phyloP scores from a whole-genome alignment of 805 yeast genomes.

The Yamadazyma nakazawae region DNA sequence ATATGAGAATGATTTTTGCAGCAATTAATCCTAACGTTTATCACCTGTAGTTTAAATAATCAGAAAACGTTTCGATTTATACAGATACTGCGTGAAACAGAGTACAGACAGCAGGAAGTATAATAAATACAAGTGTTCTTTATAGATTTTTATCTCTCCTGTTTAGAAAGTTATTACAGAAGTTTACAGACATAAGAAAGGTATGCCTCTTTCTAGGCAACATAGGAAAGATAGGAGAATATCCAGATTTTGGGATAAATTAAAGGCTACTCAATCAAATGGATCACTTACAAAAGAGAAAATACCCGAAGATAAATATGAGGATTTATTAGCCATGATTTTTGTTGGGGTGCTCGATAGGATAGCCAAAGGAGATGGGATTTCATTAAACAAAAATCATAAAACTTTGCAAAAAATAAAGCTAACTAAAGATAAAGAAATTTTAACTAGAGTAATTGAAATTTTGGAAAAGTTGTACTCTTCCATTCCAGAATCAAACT shows the following conservation, averaged over 20 bases:
- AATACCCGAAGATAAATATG: neutral
- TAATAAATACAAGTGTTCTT: too few relatives aligned
- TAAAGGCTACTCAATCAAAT: neutral
- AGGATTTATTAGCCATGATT: neutral
- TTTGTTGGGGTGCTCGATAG: neutral
- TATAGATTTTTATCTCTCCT: too few relatives aligned
- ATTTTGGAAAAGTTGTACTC: neutral
- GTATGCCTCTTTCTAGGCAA: neutral
- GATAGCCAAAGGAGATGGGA: neutral
- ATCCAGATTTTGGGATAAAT: neutral
- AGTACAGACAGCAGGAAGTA: too few relatives aligned
- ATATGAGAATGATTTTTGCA: neutral
- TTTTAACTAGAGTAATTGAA: neutral
- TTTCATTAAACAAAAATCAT: neutral
- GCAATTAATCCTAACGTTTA: neutral
- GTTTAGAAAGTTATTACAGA: too few relatives aligned
- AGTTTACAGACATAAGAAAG: neutral
- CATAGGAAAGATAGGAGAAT: neutral
- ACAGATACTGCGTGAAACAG: too few relatives aligned
- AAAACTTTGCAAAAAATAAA: neutral
- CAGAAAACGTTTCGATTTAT: too few relatives aligned
- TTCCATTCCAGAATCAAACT: neutral
- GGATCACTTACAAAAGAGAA: neutral
- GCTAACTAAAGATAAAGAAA: neutral
- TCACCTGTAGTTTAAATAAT: too few relatives aligned